These are phyloP conservation scores for Cicer chorassanicum DNA, from an alignment of 306 rosid species.

Conservation along the genomic window DNA sequence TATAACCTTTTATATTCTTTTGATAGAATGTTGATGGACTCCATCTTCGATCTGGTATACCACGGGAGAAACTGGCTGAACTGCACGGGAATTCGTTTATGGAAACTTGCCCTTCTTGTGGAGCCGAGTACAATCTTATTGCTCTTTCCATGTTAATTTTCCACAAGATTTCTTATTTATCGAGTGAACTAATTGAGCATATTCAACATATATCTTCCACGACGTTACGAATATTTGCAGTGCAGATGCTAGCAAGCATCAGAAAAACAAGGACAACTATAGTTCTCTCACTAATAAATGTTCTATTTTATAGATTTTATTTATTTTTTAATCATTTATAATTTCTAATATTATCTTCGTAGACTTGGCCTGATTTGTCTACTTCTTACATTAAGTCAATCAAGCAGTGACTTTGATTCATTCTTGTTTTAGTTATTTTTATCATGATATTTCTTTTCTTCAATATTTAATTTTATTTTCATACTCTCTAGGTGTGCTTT, in stretches of 20 bases:
- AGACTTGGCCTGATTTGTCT: conserved; percentile 31
- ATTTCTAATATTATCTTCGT: conserved; percentile 7
- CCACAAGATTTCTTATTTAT: background rate
- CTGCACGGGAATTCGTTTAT: conserved; percentile 96
- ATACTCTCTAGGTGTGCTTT: conserved; percentile 29
- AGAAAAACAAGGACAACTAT: conserved; percentile 14
- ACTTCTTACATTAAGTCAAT: conserved; percentile 26
- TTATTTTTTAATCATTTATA: background rate
- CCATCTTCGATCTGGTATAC: conserved; percentile 97
- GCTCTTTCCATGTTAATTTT: conserved; percentile 14
- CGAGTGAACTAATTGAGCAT: conserved; percentile 14
- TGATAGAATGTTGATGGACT: conserved; percentile 98
- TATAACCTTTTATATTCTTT: conserved; percentile 36
- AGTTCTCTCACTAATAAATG: conserved; percentile 26
- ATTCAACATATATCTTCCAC: conserved; percentile 31
- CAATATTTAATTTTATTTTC: conserved; percentile 3
- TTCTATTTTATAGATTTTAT: conserved; percentile 28
- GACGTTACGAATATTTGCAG: conserved; percentile 19
- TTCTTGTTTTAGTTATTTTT: conserved; percentile 19
- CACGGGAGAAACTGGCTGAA: conserved; percentile 94
- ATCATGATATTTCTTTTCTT: background rate
- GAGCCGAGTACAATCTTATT: conserved; percentile 74
- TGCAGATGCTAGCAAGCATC: conserved; percentile 32
- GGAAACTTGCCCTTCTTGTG: conserved; percentile 95
- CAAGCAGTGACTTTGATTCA: conserved; percentile 17